A percentile compares a stretch with the other conserved stretches of the same genome.
Conservation (phyloP, 148 eudicot genomes). For the Amaranthus hypochondriacus region DNA sequence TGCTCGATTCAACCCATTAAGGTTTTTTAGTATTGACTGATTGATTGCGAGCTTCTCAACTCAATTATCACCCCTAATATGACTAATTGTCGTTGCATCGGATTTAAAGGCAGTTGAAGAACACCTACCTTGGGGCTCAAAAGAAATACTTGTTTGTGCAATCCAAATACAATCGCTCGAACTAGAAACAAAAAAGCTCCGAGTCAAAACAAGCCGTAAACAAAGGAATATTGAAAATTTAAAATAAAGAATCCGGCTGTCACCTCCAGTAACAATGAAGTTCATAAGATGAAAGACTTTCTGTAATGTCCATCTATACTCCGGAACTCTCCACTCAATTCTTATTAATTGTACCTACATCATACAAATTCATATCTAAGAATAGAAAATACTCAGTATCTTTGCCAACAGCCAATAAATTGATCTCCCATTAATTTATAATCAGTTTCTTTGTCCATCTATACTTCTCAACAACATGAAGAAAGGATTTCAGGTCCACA, state of each 20-base stretch:
- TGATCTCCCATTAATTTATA: neutral
- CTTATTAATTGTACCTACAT: conserved; percentile 80
- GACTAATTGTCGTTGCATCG: too few relatives aligned
- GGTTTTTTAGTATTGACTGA: too few relatives aligned
- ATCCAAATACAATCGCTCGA: conserved; percentile 77
- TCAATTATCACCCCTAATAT: too few relatives aligned
- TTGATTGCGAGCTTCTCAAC: too few relatives aligned
- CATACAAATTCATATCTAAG: neutral
- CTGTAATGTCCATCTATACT: conserved; percentile 90
- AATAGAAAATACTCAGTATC: neutral
- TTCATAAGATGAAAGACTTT: conserved; percentile 94
- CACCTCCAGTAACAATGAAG: conserved; percentile 92
- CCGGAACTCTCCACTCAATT: conserved; percentile 76
- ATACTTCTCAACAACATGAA: too few relatives aligned
- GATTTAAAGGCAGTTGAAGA: too few relatives aligned
- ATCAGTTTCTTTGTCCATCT: too few relatives aligned
- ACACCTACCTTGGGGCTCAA: conserved; percentile 62
- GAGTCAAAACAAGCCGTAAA: neutral
- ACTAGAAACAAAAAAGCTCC: conserved; percentile 39
- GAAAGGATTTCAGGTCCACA: too few relatives aligned
- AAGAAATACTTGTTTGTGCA: conserved; percentile 57
- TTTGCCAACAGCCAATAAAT: neutral
- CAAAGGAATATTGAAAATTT: neutral
- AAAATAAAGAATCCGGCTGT: neutral
- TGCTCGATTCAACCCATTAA: too few relatives aligned